These are phyloP conservation scores for Cryptosporidium viatorum DNA, from an alignment of 169 alveolate genomes.

Conservation along the genomic window DNA sequence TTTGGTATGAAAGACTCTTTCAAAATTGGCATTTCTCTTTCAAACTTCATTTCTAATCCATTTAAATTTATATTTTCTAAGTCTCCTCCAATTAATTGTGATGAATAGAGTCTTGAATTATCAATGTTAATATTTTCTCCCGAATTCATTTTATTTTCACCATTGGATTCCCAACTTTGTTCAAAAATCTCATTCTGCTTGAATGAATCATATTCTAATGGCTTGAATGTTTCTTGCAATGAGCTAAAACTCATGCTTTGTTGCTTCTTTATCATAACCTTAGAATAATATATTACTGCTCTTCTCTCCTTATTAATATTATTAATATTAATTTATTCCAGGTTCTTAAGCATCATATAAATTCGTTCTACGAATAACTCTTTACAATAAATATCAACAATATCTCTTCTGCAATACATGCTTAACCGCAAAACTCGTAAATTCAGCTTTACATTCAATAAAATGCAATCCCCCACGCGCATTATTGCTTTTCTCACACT, in stretches of 20 bases:
- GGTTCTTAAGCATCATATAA: conserved; percentile 8
- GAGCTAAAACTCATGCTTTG: conserved; percentile 14
- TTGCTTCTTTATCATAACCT: conserved; percentile 52
- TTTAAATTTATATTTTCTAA: conserved; percentile 9
- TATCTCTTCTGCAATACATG: conserved; percentile 55
- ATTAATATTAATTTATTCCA: conserved; percentile 10
- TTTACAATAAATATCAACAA: conserved; percentile 9
- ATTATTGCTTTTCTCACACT: conserved; percentile 22
- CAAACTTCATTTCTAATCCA: conserved; percentile 63
- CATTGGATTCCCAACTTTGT: conserved; percentile 12
- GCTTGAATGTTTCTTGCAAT: conserved; percentile 20
- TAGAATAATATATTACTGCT: conserved; percentile 3
- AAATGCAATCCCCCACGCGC: conserved; percentile 77
- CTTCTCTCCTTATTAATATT: conserved; percentile 22
- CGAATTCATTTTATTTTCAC: not conserved
- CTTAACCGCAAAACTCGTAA: conserved; percentile 77
- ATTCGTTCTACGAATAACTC: conserved; percentile 2
- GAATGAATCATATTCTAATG: conserved; percentile 30
- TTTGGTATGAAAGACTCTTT: not conserved
- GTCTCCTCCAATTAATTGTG: conserved; percentile 21
- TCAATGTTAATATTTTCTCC: not conserved
- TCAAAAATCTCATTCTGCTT: conserved; percentile 14
- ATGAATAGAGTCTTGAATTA: not conserved
- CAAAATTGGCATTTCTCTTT: not conserved
- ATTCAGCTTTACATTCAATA: conserved; percentile 60